Evolutionary conservation across 2,329 filamentous ascomycete genomes (phyloP).

Genomic region (Sporothrix dimorphospora): DNA sequence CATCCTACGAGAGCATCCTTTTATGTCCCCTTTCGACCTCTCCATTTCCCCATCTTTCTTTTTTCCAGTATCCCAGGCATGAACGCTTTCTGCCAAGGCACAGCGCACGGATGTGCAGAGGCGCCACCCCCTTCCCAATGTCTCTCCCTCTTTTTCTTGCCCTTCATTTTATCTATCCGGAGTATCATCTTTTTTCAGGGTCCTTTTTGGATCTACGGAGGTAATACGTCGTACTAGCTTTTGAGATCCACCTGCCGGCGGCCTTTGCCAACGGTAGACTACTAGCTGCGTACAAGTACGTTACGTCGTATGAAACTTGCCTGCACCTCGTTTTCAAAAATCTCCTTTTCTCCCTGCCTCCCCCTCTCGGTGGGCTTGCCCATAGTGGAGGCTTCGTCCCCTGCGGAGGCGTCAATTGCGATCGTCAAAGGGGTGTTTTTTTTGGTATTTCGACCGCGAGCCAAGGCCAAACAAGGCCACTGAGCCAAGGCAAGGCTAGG

Average conservation of each 20-base stretch:
- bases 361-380: too few species aligned
- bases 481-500: neutral
- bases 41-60: neutral
- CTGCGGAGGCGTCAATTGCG: conserved; percentile 4
- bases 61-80: neutral
- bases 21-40: neutral
- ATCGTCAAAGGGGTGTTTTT: conserved; percentile 14
- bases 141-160: neutral
- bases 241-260: neutral
- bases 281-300: too few species aligned
- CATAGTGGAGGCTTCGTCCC: too few species aligned
- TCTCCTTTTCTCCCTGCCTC: neutral
- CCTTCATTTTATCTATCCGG: neutral
- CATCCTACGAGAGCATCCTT: neutral
- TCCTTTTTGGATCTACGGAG: neutral
- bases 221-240: neutral
- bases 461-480: conserved; percentile 2
- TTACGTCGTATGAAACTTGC: neutral
- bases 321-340: neutral
- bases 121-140: neutral
- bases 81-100: neutral
- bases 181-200: conserved; percentile 4
- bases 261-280: neutral
- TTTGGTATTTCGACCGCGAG: neutral
- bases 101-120: neutral